Evolutionary conservation across 169 alveolate genomes (phyloP).

Genomic region (Besnoitia besnoiti): DNA sequence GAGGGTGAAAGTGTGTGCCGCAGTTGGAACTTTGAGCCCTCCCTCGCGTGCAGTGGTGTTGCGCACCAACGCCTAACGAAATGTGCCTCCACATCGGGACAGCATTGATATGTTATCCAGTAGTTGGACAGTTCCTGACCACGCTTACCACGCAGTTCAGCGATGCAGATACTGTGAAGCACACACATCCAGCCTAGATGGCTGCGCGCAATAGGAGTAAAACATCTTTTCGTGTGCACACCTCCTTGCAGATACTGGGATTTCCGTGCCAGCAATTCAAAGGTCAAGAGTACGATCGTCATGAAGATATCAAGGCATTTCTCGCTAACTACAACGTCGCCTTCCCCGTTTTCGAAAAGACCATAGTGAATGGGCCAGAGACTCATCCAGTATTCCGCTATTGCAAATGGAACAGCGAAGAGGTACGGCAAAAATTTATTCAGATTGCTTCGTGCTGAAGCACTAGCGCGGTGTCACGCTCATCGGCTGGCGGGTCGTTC

Average conservation of each 20-base stretch:
- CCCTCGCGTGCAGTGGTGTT: no score
- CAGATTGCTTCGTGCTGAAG: not conserved
- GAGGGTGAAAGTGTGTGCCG: no score
- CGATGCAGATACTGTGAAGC: no score
- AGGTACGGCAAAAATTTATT: constrained; percentile 15
- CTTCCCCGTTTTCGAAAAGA: constrained; percentile 26
- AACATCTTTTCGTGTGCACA: not conserved
- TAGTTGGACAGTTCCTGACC: no score
- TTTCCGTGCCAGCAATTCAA: constrained; percentile 44
- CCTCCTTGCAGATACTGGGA: constrained; percentile 25
- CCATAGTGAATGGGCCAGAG: constrained; percentile 39
- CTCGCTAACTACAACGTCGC: not conserved
- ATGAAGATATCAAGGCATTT: not conserved
- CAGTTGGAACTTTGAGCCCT: no score
- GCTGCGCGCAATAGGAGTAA: no score
- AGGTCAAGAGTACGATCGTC: constrained; percentile 28
- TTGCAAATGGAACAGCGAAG: constrained; percentile 46
- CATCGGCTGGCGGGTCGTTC: no score
- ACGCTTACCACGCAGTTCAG: no score
- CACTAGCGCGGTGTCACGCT: not conserved
- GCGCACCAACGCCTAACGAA: no score
- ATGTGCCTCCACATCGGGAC: no score
- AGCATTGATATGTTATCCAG: no score
- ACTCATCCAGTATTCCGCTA: constrained; percentile 43
- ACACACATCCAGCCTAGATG: no score